Base-by-base conservation (phyloP, 1,139 yeast genomes). In the Neolecta irregularis region DNA sequence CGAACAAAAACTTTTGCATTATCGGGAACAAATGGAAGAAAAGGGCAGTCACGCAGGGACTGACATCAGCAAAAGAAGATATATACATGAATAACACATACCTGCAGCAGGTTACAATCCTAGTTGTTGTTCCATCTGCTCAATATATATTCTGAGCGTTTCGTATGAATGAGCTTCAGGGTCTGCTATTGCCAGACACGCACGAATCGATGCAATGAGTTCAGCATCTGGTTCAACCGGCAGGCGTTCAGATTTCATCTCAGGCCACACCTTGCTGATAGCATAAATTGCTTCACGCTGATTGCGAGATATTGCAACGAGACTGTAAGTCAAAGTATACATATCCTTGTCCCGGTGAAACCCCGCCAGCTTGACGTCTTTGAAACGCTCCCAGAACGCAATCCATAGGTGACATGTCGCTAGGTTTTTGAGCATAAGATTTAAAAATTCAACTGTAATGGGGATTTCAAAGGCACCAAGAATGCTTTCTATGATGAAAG, bases 351-450 rank as follows among this genome's bases (percentile, higher is more conserved):
- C 30, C 21, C 11, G 19, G 19, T 26, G 30, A 12, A 13, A 13
- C 11, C 21, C 12, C 21, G 17, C n/a, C 3, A 12, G 11, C 11
- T 21, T 11, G 21, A 12, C 6, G 11, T 26, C 7, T 12, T 26
- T 26, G 6, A 26, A 26, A n/a, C 19, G 6, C 6, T 4, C 21
- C 19, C 30, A 12, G 11, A 26, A 26, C 21, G 21, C 9, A 26
- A 11, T 9, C 19, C 19, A 26, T 19, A 26, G 30, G 6, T 26
- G 11, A 12, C 19, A 26, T 11, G 30, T 19, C 21, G 30, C 30
- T 26, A 12, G 12, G 5, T 19, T 12, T 26, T 12, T 26, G 21
- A 26, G 21, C 21, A 11, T 26, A 6, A 12, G 30, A 6, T 12
- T 26, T 26, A 19, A 13, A 3, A 26, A 26, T 1, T 26, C 11